Evolutionary conservation across 176 grass and related monocot species (phyloP), one percentile per base, ranked within the genome.

Genomic region (Carex scoparia): DNA sequence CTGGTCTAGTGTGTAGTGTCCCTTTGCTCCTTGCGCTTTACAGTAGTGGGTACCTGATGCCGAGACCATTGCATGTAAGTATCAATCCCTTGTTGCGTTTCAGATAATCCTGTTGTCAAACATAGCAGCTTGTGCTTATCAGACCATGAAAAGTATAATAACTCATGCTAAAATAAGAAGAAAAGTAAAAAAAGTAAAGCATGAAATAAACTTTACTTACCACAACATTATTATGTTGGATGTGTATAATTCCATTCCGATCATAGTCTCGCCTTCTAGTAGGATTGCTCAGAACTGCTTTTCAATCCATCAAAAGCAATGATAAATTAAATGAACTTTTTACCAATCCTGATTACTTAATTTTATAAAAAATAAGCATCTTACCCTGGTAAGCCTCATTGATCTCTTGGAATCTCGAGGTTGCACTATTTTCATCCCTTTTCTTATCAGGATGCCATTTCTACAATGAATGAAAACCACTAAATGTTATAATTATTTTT

Each of bases 361-460:
- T 79, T 84, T 64, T 87, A 32, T 8, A 40, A 79, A 11, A 10
- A 1, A 65, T 7, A 60, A 74, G 13, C 66, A 81, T 38, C 81
- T 81, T 79, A 92, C 96, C 93, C 86, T 95, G 90, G 84, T 99
- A 99, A 75, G 96, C 96, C 86, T 99, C 96, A 30, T 91, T 99
- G 74, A 95, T 95, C 32, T 99, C 96, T 90, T 99, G 96, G 85
- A 99, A 99, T 92, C 68, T 95, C 38, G 91, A 99, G 11, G 93
- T 99, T 79, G 96, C 84, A 90, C 57, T 84, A 69, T 95, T 90
- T 88, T 95, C 93, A 5, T 79, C 78, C 42, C 92, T 91, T 82
- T 95, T 99, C 88, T 99, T 99, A 89, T 99, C 96, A 81, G 96
- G 96, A 87, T 99, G 96, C 96, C 96, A 99, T 94, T 95, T 94